Percentiles rank a stretch among this genome's conserved stretches.
phyloP scores from a whole-genome alignment of 1,139 yeast species.

The Yamadazyma diddensiae region DNA sequence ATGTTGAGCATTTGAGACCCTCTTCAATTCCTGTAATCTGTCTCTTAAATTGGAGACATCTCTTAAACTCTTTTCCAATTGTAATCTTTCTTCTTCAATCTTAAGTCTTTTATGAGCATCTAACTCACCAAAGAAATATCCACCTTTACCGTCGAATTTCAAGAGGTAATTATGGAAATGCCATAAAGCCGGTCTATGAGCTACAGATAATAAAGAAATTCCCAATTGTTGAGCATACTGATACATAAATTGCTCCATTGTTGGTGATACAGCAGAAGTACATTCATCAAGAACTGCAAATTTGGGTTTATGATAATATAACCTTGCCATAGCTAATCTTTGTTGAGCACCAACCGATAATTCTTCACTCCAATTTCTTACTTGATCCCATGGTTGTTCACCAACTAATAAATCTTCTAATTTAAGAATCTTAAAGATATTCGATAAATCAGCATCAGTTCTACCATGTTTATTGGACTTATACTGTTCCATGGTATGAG shows the following conservation, averaged over 20 bases:
- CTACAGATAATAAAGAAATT: conserved; percentile 83
- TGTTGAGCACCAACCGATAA: conserved; percentile 91
- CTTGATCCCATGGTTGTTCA: conserved; percentile 54
- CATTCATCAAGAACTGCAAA: conserved; percentile 96
- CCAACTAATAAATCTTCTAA: conserved; percentile 51
- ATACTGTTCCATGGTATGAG: conserved; percentile 65
- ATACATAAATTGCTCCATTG: conserved; percentile 89
- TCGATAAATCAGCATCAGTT: conserved; percentile 61
- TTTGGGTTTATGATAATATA: conserved; percentile 86
- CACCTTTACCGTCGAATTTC: conserved; percentile 84
- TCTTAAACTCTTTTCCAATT: conserved; percentile 60
- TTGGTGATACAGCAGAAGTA: conserved; percentile 89
- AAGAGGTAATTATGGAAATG: conserved; percentile 81
- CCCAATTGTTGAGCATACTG: conserved; percentile 77
- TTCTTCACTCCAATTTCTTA: conserved; percentile 86
- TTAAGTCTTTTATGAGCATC: conserved; percentile 67
- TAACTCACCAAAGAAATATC: conserved; percentile 64
- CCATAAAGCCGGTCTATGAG: conserved; percentile 92
- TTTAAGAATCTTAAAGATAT: conserved; percentile 59
- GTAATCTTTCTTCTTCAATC: conserved; percentile 69
- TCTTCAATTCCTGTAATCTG: conserved; percentile 56
- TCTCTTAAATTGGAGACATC: conserved; percentile 67
- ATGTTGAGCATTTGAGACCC: conserved; percentile 48
- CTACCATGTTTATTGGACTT: conserved; percentile 36
- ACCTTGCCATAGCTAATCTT: conserved; percentile 87